Percentiles rank a stretch among this genome's conserved stretches.
Conservation (phyloP, 2,329 filamentous ascomycete genomes). For the Cercospora beticola region DNA sequence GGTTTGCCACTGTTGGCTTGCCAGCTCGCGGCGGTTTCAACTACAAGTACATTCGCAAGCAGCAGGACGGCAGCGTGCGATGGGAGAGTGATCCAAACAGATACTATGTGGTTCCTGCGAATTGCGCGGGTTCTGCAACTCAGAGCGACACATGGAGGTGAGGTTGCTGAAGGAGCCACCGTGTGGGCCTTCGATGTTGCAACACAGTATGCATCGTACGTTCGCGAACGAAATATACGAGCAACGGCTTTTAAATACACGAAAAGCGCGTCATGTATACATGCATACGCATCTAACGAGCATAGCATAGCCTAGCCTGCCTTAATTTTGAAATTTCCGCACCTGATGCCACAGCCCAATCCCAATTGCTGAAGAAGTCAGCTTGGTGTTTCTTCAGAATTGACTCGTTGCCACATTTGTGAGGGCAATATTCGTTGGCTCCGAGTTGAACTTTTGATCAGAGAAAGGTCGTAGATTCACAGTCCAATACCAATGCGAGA, state of each 20-base stretch:
- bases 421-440: background rate
- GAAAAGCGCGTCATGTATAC: background rate
- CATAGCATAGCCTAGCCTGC: background rate
- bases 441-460: background rate
- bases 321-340: background rate
- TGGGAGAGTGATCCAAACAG: constrained; percentile 55
- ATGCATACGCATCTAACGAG: background rate
- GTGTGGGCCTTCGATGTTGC: background rate
- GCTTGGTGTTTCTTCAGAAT: background rate
- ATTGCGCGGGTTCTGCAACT: constrained; percentile 24
- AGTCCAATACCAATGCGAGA: background rate
- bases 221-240: background rate
- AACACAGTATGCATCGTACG: background rate
- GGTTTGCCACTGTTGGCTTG: constrained; percentile 56
- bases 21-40: constrained; percentile 56
- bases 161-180: background rate
- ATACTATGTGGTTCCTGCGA: constrained; percentile 22
- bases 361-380: background rate
- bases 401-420: background rate
- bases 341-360: background rate
- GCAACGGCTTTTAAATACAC: background rate
- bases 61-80: constrained; percentile 52
- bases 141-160: constrained; percentile 31
- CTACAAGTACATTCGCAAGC: constrained; percentile 68
- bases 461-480: background rate